Evolutionary conservation across 306 rosid species (phyloP).

Genomic region (Dryas drummondii): DNA sequence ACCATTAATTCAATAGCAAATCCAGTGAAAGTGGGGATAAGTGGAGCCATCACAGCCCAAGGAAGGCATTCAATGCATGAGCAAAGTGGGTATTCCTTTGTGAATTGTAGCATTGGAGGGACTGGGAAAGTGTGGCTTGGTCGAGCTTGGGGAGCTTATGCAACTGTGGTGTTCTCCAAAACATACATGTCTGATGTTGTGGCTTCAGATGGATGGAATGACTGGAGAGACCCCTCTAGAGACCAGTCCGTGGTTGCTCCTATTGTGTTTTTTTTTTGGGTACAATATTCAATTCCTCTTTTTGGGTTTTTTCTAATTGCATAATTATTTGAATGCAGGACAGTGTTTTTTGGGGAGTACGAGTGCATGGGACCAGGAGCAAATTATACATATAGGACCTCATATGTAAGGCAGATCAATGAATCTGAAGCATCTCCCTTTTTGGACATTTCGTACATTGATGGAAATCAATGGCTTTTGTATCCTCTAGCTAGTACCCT

Average conservation of each 20-base stretch:
- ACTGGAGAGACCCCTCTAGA: conserved; percentile 69
- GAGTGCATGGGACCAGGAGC: conserved; percentile 58
- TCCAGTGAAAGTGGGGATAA: conserved; percentile 34
- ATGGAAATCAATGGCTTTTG: conserved; percentile 58
- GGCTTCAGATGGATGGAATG: conserved; percentile 69
- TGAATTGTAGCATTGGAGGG: conserved; percentile 71
- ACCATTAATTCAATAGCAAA: conserved; percentile 54
- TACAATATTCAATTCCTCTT: not conserved
- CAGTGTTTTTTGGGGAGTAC: conserved; percentile 70
- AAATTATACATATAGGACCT: conserved; percentile 47
- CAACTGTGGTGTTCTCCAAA: conserved; percentile 58
- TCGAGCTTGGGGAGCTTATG: conserved; percentile 75
- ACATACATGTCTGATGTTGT: conserved; percentile 68
- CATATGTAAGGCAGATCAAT: conserved; percentile 64
- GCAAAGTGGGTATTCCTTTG: conserved; percentile 66
- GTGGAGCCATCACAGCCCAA: conserved; percentile 79
- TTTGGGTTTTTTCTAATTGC: not conserved
- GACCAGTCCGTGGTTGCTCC: conserved; percentile 44
- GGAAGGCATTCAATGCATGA: conserved; percentile 49
- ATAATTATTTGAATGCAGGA: conserved; percentile 32
- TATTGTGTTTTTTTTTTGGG: not conserved
- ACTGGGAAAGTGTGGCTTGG: conserved; percentile 84
- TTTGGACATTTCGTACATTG: conserved; percentile 46
- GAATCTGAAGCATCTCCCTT: conserved; percentile 49
- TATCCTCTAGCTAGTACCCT: conserved; percentile 26